Conservation (phyloP, 208 protist species). For the Leishmania mexicana region DNA sequence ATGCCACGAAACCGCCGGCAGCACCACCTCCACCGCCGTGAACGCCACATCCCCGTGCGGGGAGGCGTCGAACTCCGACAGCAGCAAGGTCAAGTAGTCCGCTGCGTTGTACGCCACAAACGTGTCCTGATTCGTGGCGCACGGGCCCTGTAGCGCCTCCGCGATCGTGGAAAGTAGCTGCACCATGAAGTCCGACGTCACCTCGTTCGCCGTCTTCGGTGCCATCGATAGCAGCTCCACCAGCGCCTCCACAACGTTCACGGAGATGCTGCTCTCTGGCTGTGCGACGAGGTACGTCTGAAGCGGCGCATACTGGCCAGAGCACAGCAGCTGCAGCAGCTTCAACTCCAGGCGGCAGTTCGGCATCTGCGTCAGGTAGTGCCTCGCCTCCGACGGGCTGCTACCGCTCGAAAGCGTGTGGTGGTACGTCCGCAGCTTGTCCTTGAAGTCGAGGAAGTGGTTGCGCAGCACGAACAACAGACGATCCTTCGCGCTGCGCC, state of each 20-base stretch:
- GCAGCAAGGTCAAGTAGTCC: conserved; percentile 50
- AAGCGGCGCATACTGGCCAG: conserved; percentile 53
- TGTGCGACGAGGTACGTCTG: conserved; percentile 69
- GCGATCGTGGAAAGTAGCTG: conserved; percentile 50
- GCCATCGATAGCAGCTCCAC: conserved; percentile 52
- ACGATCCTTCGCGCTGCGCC: conserved; percentile 40
- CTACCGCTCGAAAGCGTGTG: conserved; percentile 28
- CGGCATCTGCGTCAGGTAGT: conserved; percentile 33
- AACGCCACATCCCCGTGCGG: conserved; percentile 22
- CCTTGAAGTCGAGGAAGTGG: conserved; percentile 40
- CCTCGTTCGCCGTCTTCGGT: conserved; percentile 38
- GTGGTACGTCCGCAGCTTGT: conserved; percentile 35
- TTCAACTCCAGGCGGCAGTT: conserved; percentile 42
- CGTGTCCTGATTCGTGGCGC: conserved; percentile 52
- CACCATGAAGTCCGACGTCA: conserved; percentile 42
- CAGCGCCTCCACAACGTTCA: conserved; percentile 66
- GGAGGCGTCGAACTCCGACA: conserved; percentile 22
- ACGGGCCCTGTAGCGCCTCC: conserved; percentile 61
- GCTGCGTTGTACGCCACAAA: conserved; percentile 55
- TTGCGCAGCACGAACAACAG: conserved; percentile 51
- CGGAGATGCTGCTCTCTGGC: conserved; percentile 55
- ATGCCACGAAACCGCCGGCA: conserved; percentile 19
- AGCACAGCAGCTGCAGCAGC: conserved; percentile 70
- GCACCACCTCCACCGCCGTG: conserved; percentile 22
- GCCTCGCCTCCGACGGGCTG: conserved; percentile 25